Evolutionary conservation across 1,284 basidiomycete genomes (phyloP).

Genomic region (Termitomyces sp.): DNA sequence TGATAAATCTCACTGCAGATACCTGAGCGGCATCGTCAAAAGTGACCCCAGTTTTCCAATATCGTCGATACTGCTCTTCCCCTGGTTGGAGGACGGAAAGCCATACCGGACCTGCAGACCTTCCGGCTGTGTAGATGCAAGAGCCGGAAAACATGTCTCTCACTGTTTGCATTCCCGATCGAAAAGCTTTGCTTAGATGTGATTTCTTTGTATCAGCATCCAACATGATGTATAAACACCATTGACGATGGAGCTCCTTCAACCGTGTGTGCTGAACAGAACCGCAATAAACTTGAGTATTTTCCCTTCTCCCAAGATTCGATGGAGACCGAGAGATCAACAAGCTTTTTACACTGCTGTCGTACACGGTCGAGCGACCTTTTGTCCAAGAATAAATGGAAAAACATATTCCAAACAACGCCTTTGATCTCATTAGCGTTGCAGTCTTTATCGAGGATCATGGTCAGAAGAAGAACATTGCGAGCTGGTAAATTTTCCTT

Average conservation of each 20-base stretch:
- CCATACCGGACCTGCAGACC: slow-evolving; percentile 36
- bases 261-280: slow-evolving; percentile 36
- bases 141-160: neutral
- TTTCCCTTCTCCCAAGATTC: slow-evolving; percentile 38
- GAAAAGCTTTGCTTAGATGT: slow-evolving; percentile 4
- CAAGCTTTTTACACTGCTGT: slow-evolving; percentile 40
- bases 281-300: slow-evolving; percentile 33
- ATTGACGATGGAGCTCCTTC: slow-evolving; percentile 34
- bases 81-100: slow-evolving; percentile 17
- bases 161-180: slow-evolving; percentile 2
- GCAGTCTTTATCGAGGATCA: slow-evolving; percentile 31
- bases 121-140: slow-evolving; percentile 17
- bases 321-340: slow-evolving; percentile 28
- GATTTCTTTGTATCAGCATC: slow-evolving; percentile 6
- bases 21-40: slow-evolving; percentile 23
- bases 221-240: slow-evolving; percentile 30
- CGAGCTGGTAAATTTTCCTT: slow-evolving; percentile 25
- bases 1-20: slow-evolving; percentile 29
- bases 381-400: slow-evolving; percentile 47
- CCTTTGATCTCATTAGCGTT: slow-evolving; percentile 11
- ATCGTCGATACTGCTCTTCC: slow-evolving; percentile 26
- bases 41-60: slow-evolving; percentile 41
- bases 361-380: slow-evolving; percentile 32
- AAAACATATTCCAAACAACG: slow-evolving; percentile 52
- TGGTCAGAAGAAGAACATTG: slow-evolving; percentile 33